Conservation (phyloP, 768 basidiomycete species). For the Termitomyces sp. region DNA sequence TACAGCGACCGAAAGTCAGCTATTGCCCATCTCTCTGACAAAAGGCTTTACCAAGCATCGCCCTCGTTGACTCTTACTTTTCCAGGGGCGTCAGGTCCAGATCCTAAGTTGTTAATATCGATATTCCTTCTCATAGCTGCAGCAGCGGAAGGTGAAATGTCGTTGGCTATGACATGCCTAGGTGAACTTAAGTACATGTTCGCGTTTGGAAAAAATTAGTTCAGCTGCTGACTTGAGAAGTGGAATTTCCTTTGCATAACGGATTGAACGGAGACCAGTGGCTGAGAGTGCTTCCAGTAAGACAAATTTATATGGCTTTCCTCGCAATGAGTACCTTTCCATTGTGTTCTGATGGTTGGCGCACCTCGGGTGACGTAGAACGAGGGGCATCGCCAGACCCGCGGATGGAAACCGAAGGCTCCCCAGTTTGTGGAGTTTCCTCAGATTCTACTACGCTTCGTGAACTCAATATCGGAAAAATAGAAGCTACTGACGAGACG, state of each 20-base stretch:
- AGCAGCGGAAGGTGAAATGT: conserved; percentile 76
- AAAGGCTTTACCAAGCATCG: conserved; percentile 75
- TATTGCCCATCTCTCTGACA: not conserved
- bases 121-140: conserved; percentile 86
- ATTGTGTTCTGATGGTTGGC: not conserved
- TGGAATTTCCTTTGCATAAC: conserved; percentile 97
- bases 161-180: conserved; percentile 93
- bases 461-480: not conserved
- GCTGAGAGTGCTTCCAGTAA: conserved; percentile 93
- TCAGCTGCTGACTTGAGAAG: conserved; percentile 61
- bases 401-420: not conserved
- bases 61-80: conserved; percentile 85
- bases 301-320: conserved; percentile 55
- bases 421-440: not conserved
- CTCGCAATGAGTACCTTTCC: not conserved
- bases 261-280: conserved; percentile 91
- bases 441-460: conserved; percentile 8
- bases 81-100: conserved; percentile 20
- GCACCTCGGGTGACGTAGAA: conserved; percentile 11
- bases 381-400: not conserved
- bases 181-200: conserved; percentile 1
- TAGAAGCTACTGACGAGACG: conserved; percentile 8
- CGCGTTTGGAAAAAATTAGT: not conserved
- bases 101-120: conserved; percentile 67
- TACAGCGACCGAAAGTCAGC: not conserved